These are phyloP conservation scores for Pseudotulostoma volvatum DNA, from an alignment of 495 filamentous ascomycete genomes.

Conservation along the genomic window DNA sequence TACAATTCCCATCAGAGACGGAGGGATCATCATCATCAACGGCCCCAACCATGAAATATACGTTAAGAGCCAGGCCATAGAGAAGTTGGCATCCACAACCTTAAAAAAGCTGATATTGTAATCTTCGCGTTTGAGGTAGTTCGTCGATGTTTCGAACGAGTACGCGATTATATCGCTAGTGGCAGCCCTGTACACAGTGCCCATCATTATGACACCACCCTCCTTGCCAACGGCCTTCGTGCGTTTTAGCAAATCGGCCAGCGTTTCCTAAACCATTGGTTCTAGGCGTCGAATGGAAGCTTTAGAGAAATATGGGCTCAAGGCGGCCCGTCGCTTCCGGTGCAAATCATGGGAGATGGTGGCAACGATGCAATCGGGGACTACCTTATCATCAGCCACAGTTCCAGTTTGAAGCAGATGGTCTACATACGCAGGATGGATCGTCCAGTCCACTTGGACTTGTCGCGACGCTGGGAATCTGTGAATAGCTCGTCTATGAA, in stretches of 20 bases:
- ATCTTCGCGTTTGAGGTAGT: conserved; percentile 1
- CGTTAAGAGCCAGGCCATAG: background rate
- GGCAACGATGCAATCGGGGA: conserved; percentile 20
- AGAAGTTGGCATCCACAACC: conserved; percentile 1
- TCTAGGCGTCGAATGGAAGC: background rate
- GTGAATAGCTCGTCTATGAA: conserved; percentile 24
- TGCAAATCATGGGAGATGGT: conserved; percentile 18
- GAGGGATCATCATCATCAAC: conserved; percentile 3
- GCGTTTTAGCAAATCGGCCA: background rate
- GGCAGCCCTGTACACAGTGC: conserved; percentile 6
- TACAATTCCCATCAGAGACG: background rate
- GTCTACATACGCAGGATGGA: no score
- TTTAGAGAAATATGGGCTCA: conserved; percentile 8
- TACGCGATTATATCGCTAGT: conserved; percentile 30
- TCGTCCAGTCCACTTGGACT: no score
- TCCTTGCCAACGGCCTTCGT: background rate
- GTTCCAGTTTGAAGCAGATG: background rate
- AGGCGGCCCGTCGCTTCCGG: conserved; percentile 12
- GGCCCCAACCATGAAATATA: background rate
- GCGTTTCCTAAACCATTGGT: background rate
- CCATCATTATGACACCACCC: conserved; percentile 1
- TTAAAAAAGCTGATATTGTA: background rate
- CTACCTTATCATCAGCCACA: conserved; percentile 5
- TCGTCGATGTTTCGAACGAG: conserved; percentile 12
- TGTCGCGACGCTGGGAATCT: conserved; percentile 12